Evolutionary conservation across 805 yeast genomes (phyloP), one percentile per base, ranked within the genome.

Genomic region (Dipodascopsis uninucleata): DNA sequence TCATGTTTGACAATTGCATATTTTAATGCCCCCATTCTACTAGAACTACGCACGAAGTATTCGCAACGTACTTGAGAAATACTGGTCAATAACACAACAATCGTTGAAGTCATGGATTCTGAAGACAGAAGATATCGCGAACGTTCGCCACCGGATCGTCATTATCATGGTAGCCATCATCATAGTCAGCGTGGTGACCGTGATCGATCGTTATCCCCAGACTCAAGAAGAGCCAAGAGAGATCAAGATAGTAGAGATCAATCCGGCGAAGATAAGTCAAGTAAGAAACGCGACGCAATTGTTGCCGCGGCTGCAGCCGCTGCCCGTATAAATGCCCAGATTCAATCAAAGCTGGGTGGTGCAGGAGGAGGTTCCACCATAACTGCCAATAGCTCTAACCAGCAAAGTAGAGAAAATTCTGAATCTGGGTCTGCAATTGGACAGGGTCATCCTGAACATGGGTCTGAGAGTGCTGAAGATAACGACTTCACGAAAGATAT

Each of bases 291-390:
- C 5, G 66, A 62, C 34, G 55, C 64, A 8, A 55, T 59, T 10
- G 62, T 62, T 1, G 52, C 56, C 24, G 56, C 56, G 9, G 62
- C 61, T 9, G 64, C 65, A 3, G 60, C 62, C 3, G 67, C 67
- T 3, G 67, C 65, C 21, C 51, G 55, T 32, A 59, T 63, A 24
- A 61, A 61, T 40, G 65, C 67, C 20, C 61, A 59, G 34, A 41
- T 63, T 5, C 37, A 48, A 31, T 35, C 54, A 10, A 50, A 46
- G 31, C 16, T 33, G 8, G 35, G 41, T 12, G 25, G 21, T 14
- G 33, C 28, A 35, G 36, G 31, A n/a, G 10, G 44, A 18, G 21
- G 16, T 17, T 29, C 49, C n/a, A n/a, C n/a, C n/a, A n/a, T n/a
- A n/a, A n/a, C n/a, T n/a, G n/a, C n/a, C n/a, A n/a, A n/a, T n/a